phyloP scores from a whole-genome alignment of 768 basidiomycete species.

The Tephrocybe sp. region DNA sequence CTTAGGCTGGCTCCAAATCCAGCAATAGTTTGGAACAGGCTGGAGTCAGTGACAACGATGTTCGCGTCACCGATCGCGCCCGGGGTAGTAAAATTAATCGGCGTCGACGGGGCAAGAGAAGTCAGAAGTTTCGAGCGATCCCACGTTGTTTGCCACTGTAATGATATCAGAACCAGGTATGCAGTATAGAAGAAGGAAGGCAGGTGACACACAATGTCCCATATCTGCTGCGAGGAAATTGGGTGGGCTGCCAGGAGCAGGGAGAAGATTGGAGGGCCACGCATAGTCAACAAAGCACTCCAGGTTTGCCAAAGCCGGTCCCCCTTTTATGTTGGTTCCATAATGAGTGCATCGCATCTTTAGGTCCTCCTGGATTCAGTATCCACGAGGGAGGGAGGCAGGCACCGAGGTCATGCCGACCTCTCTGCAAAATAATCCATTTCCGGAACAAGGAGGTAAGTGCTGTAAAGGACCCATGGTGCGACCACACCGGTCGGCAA shows the following conservation, averaged over 20 bases:
- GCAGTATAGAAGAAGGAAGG: background rate
- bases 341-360: background rate
- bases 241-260: constrained; percentile 6
- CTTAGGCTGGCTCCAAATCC: constrained; percentile 72
- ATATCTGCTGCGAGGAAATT: constrained; percentile 21
- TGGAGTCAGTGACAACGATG: constrained; percentile 57
- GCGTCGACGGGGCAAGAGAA: constrained; percentile 40
- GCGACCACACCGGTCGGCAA: background rate
- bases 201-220: constrained; percentile 18
- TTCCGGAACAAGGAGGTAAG: background rate
- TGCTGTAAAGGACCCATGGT: background rate
- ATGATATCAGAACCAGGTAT: background rate
- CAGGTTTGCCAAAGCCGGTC: background rate
- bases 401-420: background rate
- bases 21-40: constrained; percentile 58
- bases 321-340: constrained; percentile 7
- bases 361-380: background rate
- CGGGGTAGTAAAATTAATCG: constrained; percentile 61
- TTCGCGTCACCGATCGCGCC: constrained; percentile 58
- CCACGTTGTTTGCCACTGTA: constrained; percentile 63
- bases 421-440: background rate
- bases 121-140: constrained; percentile 53
- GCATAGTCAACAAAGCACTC: background rate
- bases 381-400: background rate
- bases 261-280: constrained; percentile 3